Evolutionary conservation across 148 eudicot species (phyloP), one percentile per base, ranked within the genome.

Genomic region (Suaeda aralocaspica): DNA sequence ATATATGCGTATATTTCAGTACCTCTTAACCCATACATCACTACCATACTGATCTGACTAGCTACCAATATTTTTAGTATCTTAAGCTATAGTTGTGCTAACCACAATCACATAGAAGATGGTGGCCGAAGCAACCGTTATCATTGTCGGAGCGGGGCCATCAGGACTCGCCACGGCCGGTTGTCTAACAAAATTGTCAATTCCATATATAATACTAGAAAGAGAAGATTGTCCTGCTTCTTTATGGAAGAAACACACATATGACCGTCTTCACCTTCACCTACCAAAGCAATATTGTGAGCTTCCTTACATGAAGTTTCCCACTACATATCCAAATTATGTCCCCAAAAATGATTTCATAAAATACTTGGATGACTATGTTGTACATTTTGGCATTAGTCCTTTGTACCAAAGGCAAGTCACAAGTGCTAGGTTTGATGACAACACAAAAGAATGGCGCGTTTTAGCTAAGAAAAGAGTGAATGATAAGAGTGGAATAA

Each of bases 241-340:
- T 1, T 19, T 88, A 18, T 93, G 96, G 96, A 84, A 79, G 71
- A 85, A 90, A 6, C 80, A 83, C 67, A 14, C 92, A 0, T 93
- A 93, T 36, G 86, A 90, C 39, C 85, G 96, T 6, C 82, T 93
- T 18, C 89, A 93, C 33, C 90, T 93, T 19, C 98, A 93, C 67
- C 55, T 90, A 3, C 24, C 85, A 1, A 93, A 93, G 64, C 74
- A 74, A 28, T 78, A 72, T 55, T 84, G 92, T 34, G 70, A 84
- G 62, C 87, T 93, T 2, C 95, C 98, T 6, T 70, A 68, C 63
- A 48, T 82, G 67, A 70, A 84, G 19, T 63, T 84, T 14, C 92
- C 98, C 0, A 12, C 16, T 0, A 18, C 36, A 18, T 64, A 0
- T 58, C 96, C 98, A 0, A 82, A 51, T 0, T 92, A 88, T 28